Base-by-base conservation (phyloP, 805 yeast species). In the Candida quercuum region DNA sequence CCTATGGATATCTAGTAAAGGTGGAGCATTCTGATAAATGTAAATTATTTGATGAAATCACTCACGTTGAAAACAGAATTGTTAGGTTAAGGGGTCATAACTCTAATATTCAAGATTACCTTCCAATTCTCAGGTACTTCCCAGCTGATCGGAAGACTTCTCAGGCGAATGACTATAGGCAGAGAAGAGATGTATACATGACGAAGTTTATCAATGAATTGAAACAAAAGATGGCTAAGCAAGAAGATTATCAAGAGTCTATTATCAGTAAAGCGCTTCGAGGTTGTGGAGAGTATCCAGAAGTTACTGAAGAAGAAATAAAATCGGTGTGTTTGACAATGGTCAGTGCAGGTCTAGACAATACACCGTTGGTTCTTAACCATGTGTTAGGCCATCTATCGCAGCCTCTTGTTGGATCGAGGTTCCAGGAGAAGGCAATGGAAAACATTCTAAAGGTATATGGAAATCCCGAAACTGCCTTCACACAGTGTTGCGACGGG, bases 301-400 rank as follows among this genome's bases (percentile, higher is more conserved):
- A 30, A 3, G 52, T 69, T 11, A 57, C 59, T 8, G 49, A 45
- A 2, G 56, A 57, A 8, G 86, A 81, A 48, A 52, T 77, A 34
- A 64, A 65, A 32, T 74, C 85, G 32, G 67, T 80, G 6, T 82
- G 89, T 51, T 61, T 83, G 28, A 79, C 89, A 0, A 76, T 82
- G 81, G 80, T 83, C 0, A 79, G 87, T 47, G 93, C 89, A 8
- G 93, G 93, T 0, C 60, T 83, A 18, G 91, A 83, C 52, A 83
- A 84, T 44, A 73, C 81, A 1, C 80, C 87, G 0, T 63, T 81
- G 23, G 81, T 76, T 33, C 63, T 82, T 35, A 72, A 73, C 43
- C 77, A 81, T 43, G 65, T 80, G 8, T 51, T 81, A 46, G 83
- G 83, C 1, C 82, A 78, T 28, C 59, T 83, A 29, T 68, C 81